These are phyloP conservation scores for Phytopythium kandeliae DNA, from an alignment of 352 stramenopile genomes.

Conservation along the genomic window DNA sequence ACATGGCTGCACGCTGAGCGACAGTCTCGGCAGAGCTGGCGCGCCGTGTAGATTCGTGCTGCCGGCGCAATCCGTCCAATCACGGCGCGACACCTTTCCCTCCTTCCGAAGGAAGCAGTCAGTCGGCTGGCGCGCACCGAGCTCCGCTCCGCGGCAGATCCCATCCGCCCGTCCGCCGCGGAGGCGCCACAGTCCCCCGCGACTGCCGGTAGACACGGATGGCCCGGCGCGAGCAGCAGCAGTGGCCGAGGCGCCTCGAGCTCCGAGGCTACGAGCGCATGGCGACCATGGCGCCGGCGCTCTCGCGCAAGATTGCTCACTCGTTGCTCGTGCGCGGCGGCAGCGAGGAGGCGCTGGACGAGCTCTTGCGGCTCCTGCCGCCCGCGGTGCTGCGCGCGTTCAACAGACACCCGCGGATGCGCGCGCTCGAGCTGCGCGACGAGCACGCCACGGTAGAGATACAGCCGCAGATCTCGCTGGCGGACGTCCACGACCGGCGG, in stretches of 20 bases:
- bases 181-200: too few species aligned
- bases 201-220: too few species aligned
- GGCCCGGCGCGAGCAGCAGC: too few species aligned
- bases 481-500: constrained; percentile 22
- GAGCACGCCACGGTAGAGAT: constrained; percentile 35
- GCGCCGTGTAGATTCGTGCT: too few species aligned
- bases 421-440: constrained; percentile 23
- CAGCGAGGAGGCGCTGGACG: constrained; percentile 6
- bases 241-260: constrained; percentile 3
- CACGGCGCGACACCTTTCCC: too few species aligned
- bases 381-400: constrained; percentile 44
- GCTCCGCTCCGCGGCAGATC: too few species aligned
- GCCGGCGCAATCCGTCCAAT: too few species aligned
- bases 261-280: constrained; percentile 33
- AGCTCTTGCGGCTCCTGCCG: constrained; percentile 38
- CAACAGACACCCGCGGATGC: constrained; percentile 57
- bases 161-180: too few species aligned
- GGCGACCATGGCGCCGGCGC: constrained; percentile 16
- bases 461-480: constrained; percentile 24
- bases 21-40: too few species aligned
- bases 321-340: constrained; percentile 21
- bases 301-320: constrained; percentile 27
- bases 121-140: too few species aligned
- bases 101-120: too few species aligned
- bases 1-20: too few species aligned